Evolutionary conservation across 2,329 filamentous ascomycete species (phyloP), one percentile per base, ranked within the genome.

Genomic region (Aspergillus versicolor): DNA sequence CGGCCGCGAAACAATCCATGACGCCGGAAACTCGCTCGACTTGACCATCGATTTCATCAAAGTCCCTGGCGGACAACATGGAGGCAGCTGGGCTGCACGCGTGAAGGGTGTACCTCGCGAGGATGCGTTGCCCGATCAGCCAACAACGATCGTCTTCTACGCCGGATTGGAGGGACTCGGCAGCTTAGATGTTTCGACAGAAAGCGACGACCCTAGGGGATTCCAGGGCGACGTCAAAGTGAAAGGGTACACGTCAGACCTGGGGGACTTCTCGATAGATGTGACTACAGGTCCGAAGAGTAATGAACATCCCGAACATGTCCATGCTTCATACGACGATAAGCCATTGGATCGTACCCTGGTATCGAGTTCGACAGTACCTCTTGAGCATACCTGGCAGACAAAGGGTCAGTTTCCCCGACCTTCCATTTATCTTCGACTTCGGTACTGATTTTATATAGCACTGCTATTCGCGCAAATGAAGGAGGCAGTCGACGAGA

Each of bases 11-110:
- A 90, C 89, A 0, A 93, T 99, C 58, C 91, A 95, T 70, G 94
- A 99, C 73, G 87, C 88, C 53, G 88, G 85, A 48, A 99, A 99
- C 76, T 84, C 84, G 56, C 83, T 99, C 63, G 92, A 97, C 76
- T 84, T 99, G 61, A 95, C 90, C 8, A 97, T 93, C 43, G 90
- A 91, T 51, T 97, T 97, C 75, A 86, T 97, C 69, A 99, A 97
- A 77, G 83, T 96, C 37, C 90, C 92, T 2, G 92, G 92, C 21
- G 92, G 92, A 52, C 79, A 81, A 19, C 83, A 96, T 73, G 92
- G 92, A 57, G 94, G 94, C 56, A 96, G 87, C 75, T 99, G 94
- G 94, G 94, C 88, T 54, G 91, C 89, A 38, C 83, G 94, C 57
- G 88, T 99, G 68, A 92, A 89, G 75, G 94, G 94, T 21, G 84